phyloP scores from a whole-genome alignment of 805 yeast genomes.

The Suhomyces tanzawaensis region DNA sequence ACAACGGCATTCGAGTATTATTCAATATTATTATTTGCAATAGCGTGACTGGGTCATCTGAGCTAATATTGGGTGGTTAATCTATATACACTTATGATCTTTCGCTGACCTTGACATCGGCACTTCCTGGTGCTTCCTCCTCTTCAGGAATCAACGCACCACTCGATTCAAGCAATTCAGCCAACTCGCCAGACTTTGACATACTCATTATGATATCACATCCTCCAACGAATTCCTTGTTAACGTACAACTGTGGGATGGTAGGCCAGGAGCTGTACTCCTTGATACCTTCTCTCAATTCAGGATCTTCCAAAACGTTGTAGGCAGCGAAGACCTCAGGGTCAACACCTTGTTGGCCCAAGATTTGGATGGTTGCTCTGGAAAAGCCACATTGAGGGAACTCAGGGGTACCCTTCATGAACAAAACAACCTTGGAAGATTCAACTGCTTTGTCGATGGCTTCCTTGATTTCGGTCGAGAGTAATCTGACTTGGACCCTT shows the following conservation, averaged over 20 bases:
- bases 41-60: too few relatives aligned
- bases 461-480: conserved; percentile 73
- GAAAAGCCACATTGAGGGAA: conserved; percentile 98
- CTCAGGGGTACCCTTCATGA: conserved; percentile 99
- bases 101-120: conserved; percentile 36
- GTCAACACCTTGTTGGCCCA: conserved; percentile 97
- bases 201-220: conserved; percentile 91
- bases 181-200: conserved; percentile 89
- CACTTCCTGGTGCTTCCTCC: conserved; percentile 37
- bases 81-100: conserved; percentile 20
- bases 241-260: conserved; percentile 91
- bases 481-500: conserved; percentile 34
- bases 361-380: conserved; percentile 85
- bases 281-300: conserved; percentile 91
- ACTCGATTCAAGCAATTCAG: conserved; percentile 76
- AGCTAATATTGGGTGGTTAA: too few relatives aligned
- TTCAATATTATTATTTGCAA: too few relatives aligned
- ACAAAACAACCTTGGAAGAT: conserved; percentile 91
- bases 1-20: too few relatives aligned
- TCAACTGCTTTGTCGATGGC: conserved; percentile 86
- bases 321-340: conserved; percentile 96
- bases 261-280: conserved; percentile 98
- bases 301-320: conserved; percentile 92
- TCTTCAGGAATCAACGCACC: conserved; percentile 81
- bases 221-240: conserved; percentile 93